These are phyloP conservation scores for Phytophthora citrophthora DNA, from an alignment of 352 stramenopile genomes.

Conservation along the genomic window DNA sequence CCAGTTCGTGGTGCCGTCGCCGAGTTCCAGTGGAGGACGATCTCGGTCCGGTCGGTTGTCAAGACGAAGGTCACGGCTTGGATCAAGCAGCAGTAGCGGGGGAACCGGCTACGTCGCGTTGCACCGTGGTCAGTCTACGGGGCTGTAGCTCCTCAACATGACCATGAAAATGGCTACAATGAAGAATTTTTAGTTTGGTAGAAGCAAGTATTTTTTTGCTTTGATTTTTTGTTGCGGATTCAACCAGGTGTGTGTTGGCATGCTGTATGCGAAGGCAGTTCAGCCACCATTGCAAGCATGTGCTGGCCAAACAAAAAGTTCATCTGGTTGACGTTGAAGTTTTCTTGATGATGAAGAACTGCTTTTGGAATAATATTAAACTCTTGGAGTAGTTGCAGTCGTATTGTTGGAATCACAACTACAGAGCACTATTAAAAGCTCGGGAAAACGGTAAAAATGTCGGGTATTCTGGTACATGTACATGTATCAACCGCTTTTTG, in stretches of 20 bases:
- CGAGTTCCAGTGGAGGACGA: conserved; percentile 23
- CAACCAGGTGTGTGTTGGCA: neutral
- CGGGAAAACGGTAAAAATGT: too few species aligned
- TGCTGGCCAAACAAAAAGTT: neutral
- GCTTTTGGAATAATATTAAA: too few species aligned
- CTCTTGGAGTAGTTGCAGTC: too few species aligned
- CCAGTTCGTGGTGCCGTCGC: conserved; percentile 31
- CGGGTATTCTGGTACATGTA: too few species aligned
- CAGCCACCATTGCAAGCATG: neutral
- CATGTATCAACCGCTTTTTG: too few species aligned
- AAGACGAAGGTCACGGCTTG: conserved; percentile 30
- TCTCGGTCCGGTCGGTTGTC: conserved; percentile 13
- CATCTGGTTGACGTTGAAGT: conserved; percentile 17
- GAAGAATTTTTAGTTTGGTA: neutral
- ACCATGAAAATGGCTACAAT: conserved; percentile 3
- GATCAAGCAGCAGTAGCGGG: conserved; percentile 27
- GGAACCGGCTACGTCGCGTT: conserved; percentile 28
- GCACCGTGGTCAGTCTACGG: conserved; percentile 26
- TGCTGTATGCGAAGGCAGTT: neutral
- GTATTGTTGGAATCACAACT: too few species aligned
- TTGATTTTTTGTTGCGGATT: neutral
- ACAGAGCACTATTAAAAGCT: too few species aligned
- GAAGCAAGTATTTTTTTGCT: neutral
- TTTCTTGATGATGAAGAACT: neutral
- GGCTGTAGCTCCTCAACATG: conserved; percentile 13